Percentiles rank a stretch among this genome's conserved stretches.
Conservation (phyloP, 768 basidiomycete species). For the Scleroderma citrinum region DNA sequence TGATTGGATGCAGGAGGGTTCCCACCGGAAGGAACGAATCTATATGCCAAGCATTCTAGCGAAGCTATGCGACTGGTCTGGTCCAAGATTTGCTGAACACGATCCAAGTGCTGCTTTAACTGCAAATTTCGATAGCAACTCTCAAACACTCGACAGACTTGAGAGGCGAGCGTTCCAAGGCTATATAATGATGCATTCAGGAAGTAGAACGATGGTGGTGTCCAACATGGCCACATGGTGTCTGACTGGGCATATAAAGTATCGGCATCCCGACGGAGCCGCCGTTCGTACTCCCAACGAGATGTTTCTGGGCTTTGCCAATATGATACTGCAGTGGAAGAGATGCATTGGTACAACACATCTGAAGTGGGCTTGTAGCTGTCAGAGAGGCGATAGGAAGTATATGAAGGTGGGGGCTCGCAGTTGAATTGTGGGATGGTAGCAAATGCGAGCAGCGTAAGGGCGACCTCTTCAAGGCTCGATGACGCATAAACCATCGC, state of each 20-base stretch:
- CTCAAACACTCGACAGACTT: slow-evolving; percentile 3
- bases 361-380: slow-evolving; percentile 2
- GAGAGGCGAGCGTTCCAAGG: not conserved
- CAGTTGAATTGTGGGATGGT: slow-evolving; percentile 4
- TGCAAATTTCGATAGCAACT: slow-evolving; percentile 12
- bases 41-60: not conserved
- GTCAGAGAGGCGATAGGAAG: not conserved
- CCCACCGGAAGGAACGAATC: not conserved
- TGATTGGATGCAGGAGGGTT: not conserved
- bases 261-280: not conserved
- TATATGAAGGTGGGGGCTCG: slow-evolving; percentile 11
- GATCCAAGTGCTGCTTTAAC: slow-evolving; percentile 10
- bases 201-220: not conserved
- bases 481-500: slow-evolving; percentile 26
- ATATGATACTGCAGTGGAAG: not conserved
- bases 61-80: not conserved
- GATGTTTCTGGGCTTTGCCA: slow-evolving; percentile 15
- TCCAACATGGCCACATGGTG: not conserved
- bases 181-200: slow-evolving; percentile 2
- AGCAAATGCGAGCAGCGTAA: too few relatives aligned
- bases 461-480: slow-evolving; percentile 3
- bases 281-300: not conserved
- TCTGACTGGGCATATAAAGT: not conserved
- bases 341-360: slow-evolving; percentile 1
- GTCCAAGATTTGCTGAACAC: too few relatives aligned